Base-by-base conservation (phyloP, 495 filamentous ascomycete genomes). In the Penicillium malachiteum region DNA sequence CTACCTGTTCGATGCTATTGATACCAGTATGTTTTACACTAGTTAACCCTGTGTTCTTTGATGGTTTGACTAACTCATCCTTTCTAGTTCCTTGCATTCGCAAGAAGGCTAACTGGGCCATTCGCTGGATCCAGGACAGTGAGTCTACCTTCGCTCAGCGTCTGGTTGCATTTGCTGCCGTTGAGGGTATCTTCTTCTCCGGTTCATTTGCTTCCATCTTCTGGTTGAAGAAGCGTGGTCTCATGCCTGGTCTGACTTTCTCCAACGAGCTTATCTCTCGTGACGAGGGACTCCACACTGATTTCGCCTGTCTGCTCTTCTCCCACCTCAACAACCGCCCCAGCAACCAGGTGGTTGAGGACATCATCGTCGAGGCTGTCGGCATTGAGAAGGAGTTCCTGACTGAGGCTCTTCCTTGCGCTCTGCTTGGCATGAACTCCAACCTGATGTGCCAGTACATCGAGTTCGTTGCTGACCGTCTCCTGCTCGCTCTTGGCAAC, bases 231-330 rank as follows among this genome's bases (percentile, higher is more conserved):
- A 98, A 98, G 86, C 95, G 94, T 71, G 94, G 94, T 58, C 84
- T 98, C 59, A 98, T 98, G 94, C 87, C 94, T 52, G 94, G 94
- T 60, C 85, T 98, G 33, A 96, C 94, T 54, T 98, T 98, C 84
- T 97, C 92, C 65, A 98, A 98, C 80, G 94, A 98, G 80, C 87
- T 98, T 64, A 98, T 98, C 81, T 97, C 95, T 44, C 93, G 94
- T 77, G 94, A 98, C 69, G 94, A 98, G 82, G 94, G 94, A 76
- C 90, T 98, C 58, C 94, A 98, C 84, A 98, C 94, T 60, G 94
- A 97, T 79, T 98, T 98, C 59, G 94, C 94, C 64, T 98, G 94
- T 77, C 79, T 98, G 47, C 83, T 98, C 31, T 97, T 96, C 85
- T 91, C 88, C 8, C 94, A 97, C 78, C 78, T 98, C 37, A 94